Percentiles rank a stretch among this genome's conserved stretches.
phyloP scores from a whole-genome alignment of 1,139 yeast species.

The Scheffersomyces stambukii region DNA sequence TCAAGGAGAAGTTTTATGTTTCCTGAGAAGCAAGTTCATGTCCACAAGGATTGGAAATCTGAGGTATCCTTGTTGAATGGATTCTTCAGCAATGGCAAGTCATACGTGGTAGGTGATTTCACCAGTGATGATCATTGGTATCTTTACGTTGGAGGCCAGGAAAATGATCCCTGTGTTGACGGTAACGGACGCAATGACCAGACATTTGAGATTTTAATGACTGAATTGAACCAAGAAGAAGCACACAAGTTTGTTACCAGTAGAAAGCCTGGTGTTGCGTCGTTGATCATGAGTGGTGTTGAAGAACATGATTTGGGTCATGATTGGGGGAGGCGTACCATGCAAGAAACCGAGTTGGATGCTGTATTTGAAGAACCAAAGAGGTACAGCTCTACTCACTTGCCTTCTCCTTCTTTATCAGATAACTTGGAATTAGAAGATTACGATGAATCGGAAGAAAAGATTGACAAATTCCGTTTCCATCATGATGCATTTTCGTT shows the following conservation, averaged over 20 bases:
- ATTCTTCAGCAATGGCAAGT: constrained; percentile 58
- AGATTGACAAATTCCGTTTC: constrained; percentile 19
- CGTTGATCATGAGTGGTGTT: too few species aligned
- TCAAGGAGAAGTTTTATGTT: constrained; percentile 92
- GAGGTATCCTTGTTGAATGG: constrained; percentile 70
- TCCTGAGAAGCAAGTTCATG: constrained; percentile 76
- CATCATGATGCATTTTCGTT: constrained; percentile 87
- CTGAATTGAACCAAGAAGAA: constrained; percentile 60
- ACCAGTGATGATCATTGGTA: constrained; percentile 87
- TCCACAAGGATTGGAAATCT: constrained; percentile 81
- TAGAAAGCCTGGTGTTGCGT: constrained; percentile 49
- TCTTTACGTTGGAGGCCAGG: constrained; percentile 60
- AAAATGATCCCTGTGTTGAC: constrained; percentile 6
- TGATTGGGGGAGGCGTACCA: constrained; percentile 63
- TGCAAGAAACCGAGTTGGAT: constrained; percentile 59
- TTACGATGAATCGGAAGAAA: constrained; percentile 4
- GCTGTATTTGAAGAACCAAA: constrained; percentile 43
- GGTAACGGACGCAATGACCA: constrained; percentile 42
- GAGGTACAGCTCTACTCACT: constrained; percentile 17
- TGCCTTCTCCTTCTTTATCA: constrained; percentile 37
- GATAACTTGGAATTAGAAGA: constrained; percentile 19
- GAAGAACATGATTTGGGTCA: constrained; percentile 75
- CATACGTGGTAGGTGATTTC: constrained; percentile 76
- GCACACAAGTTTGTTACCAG: constrained; percentile 61
- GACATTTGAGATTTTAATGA: constrained; percentile 89